phyloP scores from a whole-genome alignment of 441 rosid species.

The Melastoma candidum region DNA sequence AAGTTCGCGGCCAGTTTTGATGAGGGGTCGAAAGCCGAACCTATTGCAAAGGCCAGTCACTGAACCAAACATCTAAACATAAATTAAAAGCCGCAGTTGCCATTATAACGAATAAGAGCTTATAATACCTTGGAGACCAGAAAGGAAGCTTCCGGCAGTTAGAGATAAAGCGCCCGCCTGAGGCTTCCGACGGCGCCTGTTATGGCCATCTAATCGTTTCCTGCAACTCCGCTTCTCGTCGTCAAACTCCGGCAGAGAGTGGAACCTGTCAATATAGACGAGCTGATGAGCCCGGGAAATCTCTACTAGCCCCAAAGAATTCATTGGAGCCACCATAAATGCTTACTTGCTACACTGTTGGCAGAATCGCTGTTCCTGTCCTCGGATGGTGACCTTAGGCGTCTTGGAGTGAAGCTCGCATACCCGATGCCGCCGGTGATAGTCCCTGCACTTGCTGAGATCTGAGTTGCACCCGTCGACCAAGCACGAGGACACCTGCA shows the following conservation, averaged over 20 bases:
- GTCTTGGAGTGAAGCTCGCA: constrained; percentile 84
- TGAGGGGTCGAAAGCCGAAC: no score
- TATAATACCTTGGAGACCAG: no score
- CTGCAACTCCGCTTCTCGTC: constrained; percentile 94
- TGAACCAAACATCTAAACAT: no score
- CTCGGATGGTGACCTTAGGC: constrained; percentile 54
- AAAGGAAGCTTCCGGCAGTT: no score
- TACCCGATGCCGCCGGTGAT: constrained; percentile 82
- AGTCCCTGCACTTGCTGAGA: constrained; percentile 34
- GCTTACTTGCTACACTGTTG: constrained; percentile 92
- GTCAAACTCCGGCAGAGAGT: constrained; percentile 74
- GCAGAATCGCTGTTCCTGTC: constrained; percentile 71
- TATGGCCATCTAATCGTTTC: constrained; percentile 86
- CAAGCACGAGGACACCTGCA: constrained; percentile 11
- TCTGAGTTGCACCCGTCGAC: constrained; percentile 15
- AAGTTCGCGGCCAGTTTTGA: no score
- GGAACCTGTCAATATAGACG: constrained; percentile 42
- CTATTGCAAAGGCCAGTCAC: no score
- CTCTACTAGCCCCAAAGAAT: not conserved
- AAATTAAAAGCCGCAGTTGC: no score
- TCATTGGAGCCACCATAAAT: not conserved
- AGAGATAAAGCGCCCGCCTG: constrained; percentile 34
- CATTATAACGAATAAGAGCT: no score
- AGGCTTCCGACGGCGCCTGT: constrained; percentile 74
- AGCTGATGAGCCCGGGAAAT: not conserved